These are phyloP conservation scores for Populus trichocarpa DNA, from an alignment of 441 rosid genomes.

Conservation along the genomic window DNA sequence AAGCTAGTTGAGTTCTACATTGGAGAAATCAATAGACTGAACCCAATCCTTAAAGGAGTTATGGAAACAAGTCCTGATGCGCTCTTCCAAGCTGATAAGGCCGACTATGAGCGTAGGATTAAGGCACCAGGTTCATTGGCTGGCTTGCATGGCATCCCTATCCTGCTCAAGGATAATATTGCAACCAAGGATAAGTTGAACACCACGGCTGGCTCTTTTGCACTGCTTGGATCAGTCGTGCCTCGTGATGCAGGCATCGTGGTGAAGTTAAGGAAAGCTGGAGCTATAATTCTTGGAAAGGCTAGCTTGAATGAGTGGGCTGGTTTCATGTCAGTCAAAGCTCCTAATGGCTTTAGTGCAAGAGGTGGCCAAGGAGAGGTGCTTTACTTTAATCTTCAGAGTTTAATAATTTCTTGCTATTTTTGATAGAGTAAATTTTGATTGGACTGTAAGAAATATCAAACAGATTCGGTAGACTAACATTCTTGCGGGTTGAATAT, in stretches of 20 bases:
- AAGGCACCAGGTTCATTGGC: conserved; percentile 10
- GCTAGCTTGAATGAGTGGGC: conserved; percentile 74
- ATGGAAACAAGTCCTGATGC: conserved; percentile 77
- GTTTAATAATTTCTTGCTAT: no score
- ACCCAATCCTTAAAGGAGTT: conserved; percentile 49
- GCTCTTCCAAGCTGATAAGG: conserved; percentile 42
- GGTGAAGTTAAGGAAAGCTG: conserved; percentile 46
- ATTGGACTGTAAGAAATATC: no score
- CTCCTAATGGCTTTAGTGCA: conserved; percentile 43
- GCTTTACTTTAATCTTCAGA: background rate
- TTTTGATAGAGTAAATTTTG: no score
- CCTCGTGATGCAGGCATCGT: conserved; percentile 64
- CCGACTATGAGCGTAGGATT: conserved; percentile 45
- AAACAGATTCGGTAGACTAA: background rate
- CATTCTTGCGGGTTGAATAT: background rate
- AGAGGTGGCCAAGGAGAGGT: conserved; percentile 74
- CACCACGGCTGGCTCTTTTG: conserved; percentile 67
- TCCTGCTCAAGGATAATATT: conserved; percentile 64
- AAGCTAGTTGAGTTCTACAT: conserved; percentile 55
- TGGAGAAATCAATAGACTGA: conserved; percentile 42
- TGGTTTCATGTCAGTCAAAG: conserved; percentile 18
- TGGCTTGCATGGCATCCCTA: conserved; percentile 60
- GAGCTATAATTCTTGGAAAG: conserved; percentile 76
- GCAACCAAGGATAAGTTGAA: conserved; percentile 64
- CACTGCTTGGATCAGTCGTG: conserved; percentile 57